phyloP scores from a whole-genome alignment of 352 stramenopile genomes.

The Pythium diclinum region DNA sequence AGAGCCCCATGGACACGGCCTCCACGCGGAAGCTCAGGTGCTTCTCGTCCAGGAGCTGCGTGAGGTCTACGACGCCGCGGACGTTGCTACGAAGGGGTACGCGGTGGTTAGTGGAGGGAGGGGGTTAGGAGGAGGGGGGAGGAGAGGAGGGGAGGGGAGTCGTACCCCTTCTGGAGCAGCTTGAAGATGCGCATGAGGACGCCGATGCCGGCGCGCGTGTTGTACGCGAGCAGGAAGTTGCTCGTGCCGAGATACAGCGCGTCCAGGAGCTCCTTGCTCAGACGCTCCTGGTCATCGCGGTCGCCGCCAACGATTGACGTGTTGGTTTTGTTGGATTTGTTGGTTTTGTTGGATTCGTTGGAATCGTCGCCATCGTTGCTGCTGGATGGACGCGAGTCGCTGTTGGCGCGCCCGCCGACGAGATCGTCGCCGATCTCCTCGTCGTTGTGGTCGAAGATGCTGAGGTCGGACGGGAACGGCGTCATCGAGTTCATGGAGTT shows the following conservation, averaged over 20 bases:
- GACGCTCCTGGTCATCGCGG: constrained; percentile 14
- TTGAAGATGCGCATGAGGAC: constrained; percentile 67
- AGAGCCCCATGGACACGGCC: constrained; percentile 81
- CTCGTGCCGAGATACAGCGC: constrained; percentile 66
- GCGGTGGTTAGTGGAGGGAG: neutral
- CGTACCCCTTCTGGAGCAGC: constrained; percentile 57
- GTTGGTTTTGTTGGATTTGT: neutral
- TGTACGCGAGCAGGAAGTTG: constrained; percentile 88
- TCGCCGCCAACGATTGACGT: neutral
- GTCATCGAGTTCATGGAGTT: constrained; percentile 20
- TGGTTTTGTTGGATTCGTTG: constrained; percentile 1
- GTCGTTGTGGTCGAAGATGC: constrained; percentile 35
- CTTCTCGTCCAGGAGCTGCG: constrained; percentile 69
- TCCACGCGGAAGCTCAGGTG: constrained; percentile 79
- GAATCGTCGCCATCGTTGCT: constrained; percentile 3
- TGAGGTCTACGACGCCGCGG: constrained; percentile 45
- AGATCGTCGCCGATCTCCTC: constrained; percentile 26
- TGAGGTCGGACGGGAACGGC: constrained; percentile 35
- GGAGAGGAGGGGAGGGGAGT: neutral
- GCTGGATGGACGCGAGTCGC: constrained; percentile 7
- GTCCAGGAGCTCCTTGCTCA: constrained; percentile 60
- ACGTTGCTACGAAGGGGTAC: constrained; percentile 36
- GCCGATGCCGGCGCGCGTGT: constrained; percentile 78
- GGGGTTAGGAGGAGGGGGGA: neutral
- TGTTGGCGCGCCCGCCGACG: constrained; percentile 11